Evolutionary conservation across 345 rosid species (phyloP).

Genomic region (Camelina laxa): DNA sequence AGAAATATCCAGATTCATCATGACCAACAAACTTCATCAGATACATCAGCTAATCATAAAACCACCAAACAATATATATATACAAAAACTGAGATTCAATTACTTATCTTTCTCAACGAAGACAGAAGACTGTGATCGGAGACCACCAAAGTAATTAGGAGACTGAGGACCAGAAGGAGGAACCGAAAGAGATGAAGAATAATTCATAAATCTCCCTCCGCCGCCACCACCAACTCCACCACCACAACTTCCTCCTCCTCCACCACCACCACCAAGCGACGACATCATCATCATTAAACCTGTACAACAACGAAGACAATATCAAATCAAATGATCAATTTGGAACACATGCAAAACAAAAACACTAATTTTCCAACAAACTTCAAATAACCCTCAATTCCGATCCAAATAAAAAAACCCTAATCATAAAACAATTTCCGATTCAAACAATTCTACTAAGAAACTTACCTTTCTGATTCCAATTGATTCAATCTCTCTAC

Average conservation of each 20-base stretch:
- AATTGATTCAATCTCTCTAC: too few species aligned
- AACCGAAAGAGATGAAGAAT: conserved; percentile 61
- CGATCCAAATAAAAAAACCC: too few species aligned
- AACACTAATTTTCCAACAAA: too few species aligned
- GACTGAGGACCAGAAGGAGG: conserved; percentile 83
- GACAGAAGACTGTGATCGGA: conserved; percentile 62
- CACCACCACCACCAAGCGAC: conserved; percentile 45
- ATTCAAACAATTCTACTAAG: too few species aligned
- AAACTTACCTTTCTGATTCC: too few species aligned
- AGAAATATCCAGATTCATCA: conserved; percentile 10
- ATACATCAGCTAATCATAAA: conserved; percentile 23
- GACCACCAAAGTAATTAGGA: conserved; percentile 74
- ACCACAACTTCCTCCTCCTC: conserved; percentile 40
- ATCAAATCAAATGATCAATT: too few species aligned
- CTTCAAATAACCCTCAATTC: too few species aligned
- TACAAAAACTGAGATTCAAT: not conserved
- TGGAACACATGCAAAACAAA: too few species aligned
- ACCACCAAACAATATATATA: not conserved
- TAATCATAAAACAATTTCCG: too few species aligned
- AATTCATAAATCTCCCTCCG: conserved; percentile 79
- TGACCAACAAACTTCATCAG: conserved; percentile 11
- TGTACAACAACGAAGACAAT: too few species aligned
- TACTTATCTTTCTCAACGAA: conserved; percentile 86
- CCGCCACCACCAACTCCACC: conserved; percentile 21
- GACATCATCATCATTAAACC: conserved; percentile 45